phyloP scores from a whole-genome alignment of 495 filamentous ascomycete species.

The Aspergillus leporis region DNA sequence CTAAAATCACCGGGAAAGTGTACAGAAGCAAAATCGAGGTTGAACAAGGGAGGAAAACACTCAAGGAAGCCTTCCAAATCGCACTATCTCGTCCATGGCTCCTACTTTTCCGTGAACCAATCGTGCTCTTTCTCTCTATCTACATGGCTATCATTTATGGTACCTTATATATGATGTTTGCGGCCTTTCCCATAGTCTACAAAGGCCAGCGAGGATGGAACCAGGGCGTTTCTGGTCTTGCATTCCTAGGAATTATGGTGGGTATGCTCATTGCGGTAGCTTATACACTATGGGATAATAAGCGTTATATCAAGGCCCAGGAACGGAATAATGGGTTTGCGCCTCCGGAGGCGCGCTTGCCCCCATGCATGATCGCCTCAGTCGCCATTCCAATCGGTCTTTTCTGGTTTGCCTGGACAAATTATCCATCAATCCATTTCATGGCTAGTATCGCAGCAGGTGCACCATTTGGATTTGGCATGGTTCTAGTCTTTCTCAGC shows the following conservation, averaged over 20 bases:
- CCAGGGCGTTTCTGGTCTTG: conserved; percentile 60
- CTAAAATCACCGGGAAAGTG: conserved; percentile 53
- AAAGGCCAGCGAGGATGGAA: conserved; percentile 64
- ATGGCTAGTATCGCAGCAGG: conserved; percentile 55
- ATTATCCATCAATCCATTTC: conserved; percentile 60
- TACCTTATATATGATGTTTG: conserved; percentile 71
- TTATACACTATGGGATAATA: conserved; percentile 31
- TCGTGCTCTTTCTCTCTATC: conserved; percentile 55
- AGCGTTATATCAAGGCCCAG: conserved; percentile 23
- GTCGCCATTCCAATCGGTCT: conserved; percentile 35
- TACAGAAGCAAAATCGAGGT: conserved; percentile 52
- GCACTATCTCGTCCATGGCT: conserved; percentile 38
- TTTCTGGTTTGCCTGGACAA: conserved; percentile 62
- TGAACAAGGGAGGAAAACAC: conserved; percentile 28
- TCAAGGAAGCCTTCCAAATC: conserved; percentile 39
- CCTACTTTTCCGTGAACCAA: conserved; percentile 66
- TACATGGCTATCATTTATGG: conserved; percentile 70
- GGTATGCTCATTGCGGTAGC: conserved; percentile 63
- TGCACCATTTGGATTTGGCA: conserved; percentile 62
- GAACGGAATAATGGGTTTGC: conserved; percentile 17
- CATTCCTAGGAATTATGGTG: conserved; percentile 68
- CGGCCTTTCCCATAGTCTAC: conserved; percentile 73
- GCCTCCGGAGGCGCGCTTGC: conserved; percentile 34
- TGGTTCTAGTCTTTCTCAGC: conserved; percentile 61
- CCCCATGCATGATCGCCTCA: conserved; percentile 24